Conservation (phyloP, 352 stramenopile genomes). For the Pythium aquatile region DNA sequence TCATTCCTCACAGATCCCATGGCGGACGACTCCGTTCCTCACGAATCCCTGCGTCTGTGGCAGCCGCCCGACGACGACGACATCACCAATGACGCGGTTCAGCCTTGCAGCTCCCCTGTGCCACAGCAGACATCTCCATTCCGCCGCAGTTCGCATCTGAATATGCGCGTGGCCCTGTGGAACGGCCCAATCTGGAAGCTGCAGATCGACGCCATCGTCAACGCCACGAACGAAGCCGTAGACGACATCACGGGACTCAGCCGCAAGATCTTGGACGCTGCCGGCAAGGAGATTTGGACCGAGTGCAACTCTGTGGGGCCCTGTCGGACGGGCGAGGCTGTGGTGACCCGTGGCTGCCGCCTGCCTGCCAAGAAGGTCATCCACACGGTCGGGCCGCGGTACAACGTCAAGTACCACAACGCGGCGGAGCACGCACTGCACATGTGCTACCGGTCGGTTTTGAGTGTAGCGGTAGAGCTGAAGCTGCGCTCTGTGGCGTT, state of each 20-base stretch:
- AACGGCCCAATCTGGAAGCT: constrained; percentile 51
- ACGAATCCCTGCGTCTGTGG: constrained; percentile 16
- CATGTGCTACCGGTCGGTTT: constrained; percentile 66
- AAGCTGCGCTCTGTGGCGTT: constrained; percentile 62
- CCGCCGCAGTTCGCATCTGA: constrained; percentile 28
- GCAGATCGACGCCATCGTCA: constrained; percentile 70
- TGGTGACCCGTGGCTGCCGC: constrained; percentile 76
- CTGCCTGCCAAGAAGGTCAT: constrained; percentile 65
- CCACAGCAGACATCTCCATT: background rate
- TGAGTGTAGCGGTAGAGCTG: constrained; percentile 70
- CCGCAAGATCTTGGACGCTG: constrained; percentile 62
- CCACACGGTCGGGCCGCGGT: constrained; percentile 86
- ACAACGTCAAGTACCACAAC: constrained; percentile 71
- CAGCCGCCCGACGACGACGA: constrained; percentile 1
- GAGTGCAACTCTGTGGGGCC: constrained; percentile 56
- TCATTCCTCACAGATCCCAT: background rate
- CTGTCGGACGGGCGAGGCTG: constrained; percentile 81
- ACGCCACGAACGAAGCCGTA: constrained; percentile 77
- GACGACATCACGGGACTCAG: constrained; percentile 60
- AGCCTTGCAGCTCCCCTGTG: background rate
- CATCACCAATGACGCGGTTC: background rate
- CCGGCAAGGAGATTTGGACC: constrained; percentile 68
- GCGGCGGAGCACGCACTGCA: constrained; percentile 83
- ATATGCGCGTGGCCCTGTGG: constrained; percentile 58
- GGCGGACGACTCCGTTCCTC: constrained; percentile 9